These are phyloP conservation scores for Neurospora cerealis DNA, from an alignment of 495 filamentous ascomycete genomes.

Conservation along the genomic window DNA sequence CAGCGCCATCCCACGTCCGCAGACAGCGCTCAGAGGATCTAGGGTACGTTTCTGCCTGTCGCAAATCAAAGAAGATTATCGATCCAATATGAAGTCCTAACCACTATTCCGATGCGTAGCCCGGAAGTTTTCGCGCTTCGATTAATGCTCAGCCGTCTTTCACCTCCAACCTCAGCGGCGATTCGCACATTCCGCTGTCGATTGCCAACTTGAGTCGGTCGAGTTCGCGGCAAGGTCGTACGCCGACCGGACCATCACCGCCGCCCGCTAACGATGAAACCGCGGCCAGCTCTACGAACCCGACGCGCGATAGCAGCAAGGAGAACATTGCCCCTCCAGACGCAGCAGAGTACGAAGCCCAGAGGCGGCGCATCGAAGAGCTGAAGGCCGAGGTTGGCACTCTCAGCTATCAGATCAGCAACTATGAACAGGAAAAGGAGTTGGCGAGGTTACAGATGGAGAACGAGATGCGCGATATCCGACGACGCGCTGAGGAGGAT, in stretches of 20 bases:
- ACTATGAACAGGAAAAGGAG: constrained; percentile 77
- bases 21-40: constrained; percentile 25
- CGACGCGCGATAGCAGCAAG: constrained; percentile 36
- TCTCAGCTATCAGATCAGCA: constrained; percentile 46
- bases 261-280: constrained; percentile 21
- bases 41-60: constrained; percentile 29
- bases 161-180: constrained; percentile 49
- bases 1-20: constrained; percentile 20
- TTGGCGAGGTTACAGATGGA: constrained; percentile 65
- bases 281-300: constrained; percentile 3
- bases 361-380: constrained; percentile 40
- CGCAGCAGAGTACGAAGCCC: constrained; percentile 40
- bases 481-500: constrained; percentile 69
- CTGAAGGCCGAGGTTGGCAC: constrained; percentile 46
- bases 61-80: background rate
- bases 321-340: constrained; percentile 39
- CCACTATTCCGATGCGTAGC: constrained; percentile 12
- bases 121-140: constrained; percentile 11
- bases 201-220: constrained; percentile 22
- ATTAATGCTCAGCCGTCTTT: constrained; percentile 40
- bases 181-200: constrained; percentile 22
- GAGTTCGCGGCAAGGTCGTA: constrained; percentile 23
- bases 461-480: constrained; percentile 68
- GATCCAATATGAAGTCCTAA: constrained; percentile 3
- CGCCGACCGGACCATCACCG: constrained; percentile 23